Percentiles rank a stretch among this genome's conserved stretches.
Conservation (phyloP, 2,329 filamentous ascomycete species). For the Teratosphaeria zuluensis region DNA sequence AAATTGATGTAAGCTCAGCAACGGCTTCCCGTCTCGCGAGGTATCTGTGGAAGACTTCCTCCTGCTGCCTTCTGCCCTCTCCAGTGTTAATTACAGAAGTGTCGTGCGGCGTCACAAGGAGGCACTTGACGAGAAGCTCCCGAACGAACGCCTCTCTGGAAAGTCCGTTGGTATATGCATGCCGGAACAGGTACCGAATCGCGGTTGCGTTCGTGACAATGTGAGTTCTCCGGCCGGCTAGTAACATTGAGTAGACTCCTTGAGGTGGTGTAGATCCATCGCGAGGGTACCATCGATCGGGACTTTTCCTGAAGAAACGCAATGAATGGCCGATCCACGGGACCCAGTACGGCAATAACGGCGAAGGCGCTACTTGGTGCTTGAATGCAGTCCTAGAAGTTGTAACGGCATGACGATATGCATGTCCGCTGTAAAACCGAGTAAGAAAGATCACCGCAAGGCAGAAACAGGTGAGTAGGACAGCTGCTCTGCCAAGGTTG, state of each 20-base stretch:
- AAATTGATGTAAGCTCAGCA: neutral
- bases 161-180: too few relatives aligned
- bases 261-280: neutral
- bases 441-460: too few relatives aligned
- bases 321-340: too few relatives aligned
- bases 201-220: neutral
- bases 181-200: neutral
- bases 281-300: neutral
- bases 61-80: neutral
- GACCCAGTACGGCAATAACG: too few relatives aligned
- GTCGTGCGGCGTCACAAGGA: neutral
- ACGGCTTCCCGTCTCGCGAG: neutral
- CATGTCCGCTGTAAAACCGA: too few relatives aligned
- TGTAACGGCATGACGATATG: too few relatives aligned
- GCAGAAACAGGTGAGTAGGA: too few relatives aligned
- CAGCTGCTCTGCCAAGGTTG: too few relatives aligned
- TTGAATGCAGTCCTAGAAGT: too few relatives aligned
- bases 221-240: neutral
- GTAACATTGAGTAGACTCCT: neutral
- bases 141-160: neutral
- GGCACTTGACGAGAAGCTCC: neutral
- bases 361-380: too few relatives aligned
- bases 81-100: neutral
- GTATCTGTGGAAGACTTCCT: neutral
- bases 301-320: too few relatives aligned